Evolutionary conservation across 208 protist species (phyloP).

Genomic region (Willaertia magna): DNA sequence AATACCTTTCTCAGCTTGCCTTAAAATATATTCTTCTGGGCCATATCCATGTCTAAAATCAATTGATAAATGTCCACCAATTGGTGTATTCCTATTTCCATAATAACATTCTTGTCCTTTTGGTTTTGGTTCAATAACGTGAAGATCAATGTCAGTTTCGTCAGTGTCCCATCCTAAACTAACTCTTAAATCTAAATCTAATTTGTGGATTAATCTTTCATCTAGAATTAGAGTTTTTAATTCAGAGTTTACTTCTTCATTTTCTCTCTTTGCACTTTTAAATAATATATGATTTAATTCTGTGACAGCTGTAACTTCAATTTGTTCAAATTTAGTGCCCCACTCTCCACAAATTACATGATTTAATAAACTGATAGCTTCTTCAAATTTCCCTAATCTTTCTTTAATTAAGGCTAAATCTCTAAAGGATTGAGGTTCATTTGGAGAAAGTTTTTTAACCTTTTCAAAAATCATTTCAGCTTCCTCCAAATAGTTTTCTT

Average conservation of each 20-base stretch:
- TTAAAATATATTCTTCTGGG: conserved; percentile 17
- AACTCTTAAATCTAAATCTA: conserved; percentile 16
- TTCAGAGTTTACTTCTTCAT: not conserved
- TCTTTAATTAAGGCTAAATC: conserved; percentile 16
- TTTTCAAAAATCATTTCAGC: conserved; percentile 10
- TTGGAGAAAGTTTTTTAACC: not conserved
- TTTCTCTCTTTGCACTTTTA: not conserved
- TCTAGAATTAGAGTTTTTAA: not conserved
- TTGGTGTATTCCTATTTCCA: not conserved
- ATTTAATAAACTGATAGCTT: conserved; percentile 11
- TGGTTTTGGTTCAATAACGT: conserved; percentile 10
- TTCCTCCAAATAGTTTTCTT: not conserved
- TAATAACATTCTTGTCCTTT: conserved; percentile 8
- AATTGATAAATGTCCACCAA: not conserved
- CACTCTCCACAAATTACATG: conserved; percentile 16
- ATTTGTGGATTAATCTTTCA: not conserved
- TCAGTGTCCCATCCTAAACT: conserved; percentile 14
- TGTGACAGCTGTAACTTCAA: not conserved
- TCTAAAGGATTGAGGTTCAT: conserved; percentile 15
- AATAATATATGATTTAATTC: not conserved
- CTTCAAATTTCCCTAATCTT: not conserved
- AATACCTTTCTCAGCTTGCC: not conserved
- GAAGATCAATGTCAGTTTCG: conserved; percentile 15
- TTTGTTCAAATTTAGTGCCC: conserved; percentile 17
- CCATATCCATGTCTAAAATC: conserved; percentile 18